A percentile compares a stretch with the other conserved stretches of the same genome.
phyloP scores from a whole-genome alignment of 2,329 filamentous ascomycete genomes.

The Xylaria sp. region DNA sequence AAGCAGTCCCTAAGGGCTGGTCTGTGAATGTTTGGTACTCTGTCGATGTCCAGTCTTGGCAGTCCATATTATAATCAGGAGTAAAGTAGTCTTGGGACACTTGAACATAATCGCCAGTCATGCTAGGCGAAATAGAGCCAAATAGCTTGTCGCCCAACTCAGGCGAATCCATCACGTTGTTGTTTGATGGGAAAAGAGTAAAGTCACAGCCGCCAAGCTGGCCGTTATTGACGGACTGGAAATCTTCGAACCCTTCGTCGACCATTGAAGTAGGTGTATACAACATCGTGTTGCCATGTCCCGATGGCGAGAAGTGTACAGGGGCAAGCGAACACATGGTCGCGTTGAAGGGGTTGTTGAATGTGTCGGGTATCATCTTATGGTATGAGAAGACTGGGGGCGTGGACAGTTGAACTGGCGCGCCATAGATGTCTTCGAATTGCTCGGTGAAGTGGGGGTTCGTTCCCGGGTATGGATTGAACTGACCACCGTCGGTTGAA shows the following conservation, averaged over 20 bases:
- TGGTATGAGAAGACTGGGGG: conserved; percentile 41
- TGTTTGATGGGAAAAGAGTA: conserved; percentile 49
- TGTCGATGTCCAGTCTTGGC: conserved; percentile 24
- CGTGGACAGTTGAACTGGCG: conserved; percentile 51
- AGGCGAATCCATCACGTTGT: conserved; percentile 36
- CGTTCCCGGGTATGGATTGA: conserved; percentile 56
- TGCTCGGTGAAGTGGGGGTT: conserved; percentile 56
- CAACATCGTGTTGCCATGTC: conserved; percentile 63
- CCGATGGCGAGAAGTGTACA: conserved; percentile 62
- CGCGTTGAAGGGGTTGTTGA: conserved; percentile 35
- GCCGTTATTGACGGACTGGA: conserved; percentile 36
- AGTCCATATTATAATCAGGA: conserved; percentile 29
- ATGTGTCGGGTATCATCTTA: conserved; percentile 41
- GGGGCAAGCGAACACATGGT: conserved; percentile 38
- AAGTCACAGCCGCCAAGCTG: conserved; percentile 53
- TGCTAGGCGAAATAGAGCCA: conserved; percentile 43
- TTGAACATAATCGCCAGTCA: conserved; percentile 48
- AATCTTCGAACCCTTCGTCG: conserved; percentile 62
- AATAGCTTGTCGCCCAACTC: conserved; percentile 43
- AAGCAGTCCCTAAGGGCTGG: conserved; percentile 11
- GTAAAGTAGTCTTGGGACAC: conserved; percentile 43
- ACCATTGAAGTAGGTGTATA: conserved; percentile 59
- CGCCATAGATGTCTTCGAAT: conserved; percentile 59
- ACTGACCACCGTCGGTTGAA: conserved; percentile 42
- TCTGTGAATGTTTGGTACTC: conserved; percentile 20